Percentiles rank a stretch among this genome's conserved stretches.
These are phyloP conservation scores for Cupressus sempervirens DNA, from an alignment of 75 land plant genomes.

Conservation along the genomic window DNA sequence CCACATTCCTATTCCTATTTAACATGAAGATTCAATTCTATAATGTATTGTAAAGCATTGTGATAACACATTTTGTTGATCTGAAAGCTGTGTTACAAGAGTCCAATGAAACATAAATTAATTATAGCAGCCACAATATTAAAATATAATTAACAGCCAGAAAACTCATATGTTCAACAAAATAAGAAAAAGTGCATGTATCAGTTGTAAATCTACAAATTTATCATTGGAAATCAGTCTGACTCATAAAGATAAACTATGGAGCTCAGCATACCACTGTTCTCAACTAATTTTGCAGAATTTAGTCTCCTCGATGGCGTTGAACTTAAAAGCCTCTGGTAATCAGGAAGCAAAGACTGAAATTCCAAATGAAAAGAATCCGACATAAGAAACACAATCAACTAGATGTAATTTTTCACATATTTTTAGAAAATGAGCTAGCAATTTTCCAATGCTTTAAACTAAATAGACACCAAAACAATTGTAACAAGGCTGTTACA, in stretches of 20 bases:
- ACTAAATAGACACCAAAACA: slow-evolving; percentile 4
- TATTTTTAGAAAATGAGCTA: not conserved
- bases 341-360: slow-evolving; percentile 98
- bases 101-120: not conserved
- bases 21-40: not conserved
- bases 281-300: slow-evolving; percentile 88
- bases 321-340: slow-evolving; percentile 92
- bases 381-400: not conserved
- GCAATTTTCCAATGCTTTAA: slow-evolving; percentile 4
- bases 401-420: not conserved
- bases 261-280: slow-evolving; percentile 59
- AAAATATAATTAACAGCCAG: not conserved
- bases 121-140: not conserved
- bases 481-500: not conserved
- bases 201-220: not conserved
- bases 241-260: not conserved
- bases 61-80: not conserved
- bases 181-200: not conserved
- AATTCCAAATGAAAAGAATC: slow-evolving; percentile 22
- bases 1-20: not conserved
- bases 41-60: not conserved
- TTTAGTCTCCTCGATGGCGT: slow-evolving; percentile 83
- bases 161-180: not conserved
- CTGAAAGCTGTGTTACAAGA: not conserved
- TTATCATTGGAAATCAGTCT: not conserved